Percentiles rank a stretch among this genome's conserved stretches.
phyloP scores from a whole-genome alignment of 169 alveolate genomes.

The Neospora caninum region DNA sequence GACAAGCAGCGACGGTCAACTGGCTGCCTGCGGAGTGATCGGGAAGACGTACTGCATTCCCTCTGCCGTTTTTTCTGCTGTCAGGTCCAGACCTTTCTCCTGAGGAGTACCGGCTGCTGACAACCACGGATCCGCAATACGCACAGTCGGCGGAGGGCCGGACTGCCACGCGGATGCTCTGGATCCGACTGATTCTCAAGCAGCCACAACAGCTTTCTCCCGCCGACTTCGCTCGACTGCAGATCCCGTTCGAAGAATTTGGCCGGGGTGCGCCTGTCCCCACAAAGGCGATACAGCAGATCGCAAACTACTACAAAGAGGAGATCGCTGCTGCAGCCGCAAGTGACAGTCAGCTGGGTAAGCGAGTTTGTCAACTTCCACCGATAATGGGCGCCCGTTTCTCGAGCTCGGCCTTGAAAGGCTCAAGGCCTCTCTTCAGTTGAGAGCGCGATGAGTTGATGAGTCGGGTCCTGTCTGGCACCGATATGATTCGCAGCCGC shows the following conservation, averaged over 20 bases:
- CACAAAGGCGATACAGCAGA: neutral
- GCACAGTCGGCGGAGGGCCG: slow-evolving; percentile 14
- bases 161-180: neutral
- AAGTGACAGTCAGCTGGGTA: neutral
- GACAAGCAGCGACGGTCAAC: no score
- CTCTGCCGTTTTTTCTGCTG: no score
- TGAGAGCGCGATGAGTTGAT: no score
- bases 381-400: no score
- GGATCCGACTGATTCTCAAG: neutral
- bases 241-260: neutral
- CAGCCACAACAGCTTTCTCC: neutral
- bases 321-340: slow-evolving; percentile 10
- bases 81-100: neutral
- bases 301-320: neutral
- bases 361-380: neutral
- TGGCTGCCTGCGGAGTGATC: no score
- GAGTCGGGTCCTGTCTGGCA: no score
- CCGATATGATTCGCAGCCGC: no score
- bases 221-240: neutral
- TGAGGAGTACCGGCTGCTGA: neutral
- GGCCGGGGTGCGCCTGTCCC: slow-evolving; percentile 18
- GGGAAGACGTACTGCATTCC: no score
- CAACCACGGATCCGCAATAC: neutral
- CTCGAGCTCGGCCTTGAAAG: no score
- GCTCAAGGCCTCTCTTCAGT: no score